Percentiles rank a stretch among this genome's conserved stretches.
These are phyloP conservation scores for Eimeria zaria DNA, from an alignment of 169 alveolate species.

Conservation along the genomic window DNA sequence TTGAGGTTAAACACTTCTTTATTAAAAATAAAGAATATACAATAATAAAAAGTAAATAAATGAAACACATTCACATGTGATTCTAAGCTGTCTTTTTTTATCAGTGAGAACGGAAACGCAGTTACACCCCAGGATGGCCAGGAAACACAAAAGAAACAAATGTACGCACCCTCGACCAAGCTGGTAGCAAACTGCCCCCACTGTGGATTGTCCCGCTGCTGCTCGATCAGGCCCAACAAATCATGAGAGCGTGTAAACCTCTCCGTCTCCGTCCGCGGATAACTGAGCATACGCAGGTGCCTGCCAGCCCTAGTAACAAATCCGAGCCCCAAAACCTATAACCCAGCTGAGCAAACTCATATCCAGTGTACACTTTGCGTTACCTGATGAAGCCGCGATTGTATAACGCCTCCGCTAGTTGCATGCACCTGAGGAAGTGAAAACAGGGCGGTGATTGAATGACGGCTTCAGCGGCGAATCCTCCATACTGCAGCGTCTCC, in stretches of 20 bases:
- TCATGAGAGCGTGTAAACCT: conserved; percentile 96
- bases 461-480: neutral
- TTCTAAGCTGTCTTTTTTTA: too few relatives aligned
- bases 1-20: too few relatives aligned
- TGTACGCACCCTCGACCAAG: conserved; percentile 84
- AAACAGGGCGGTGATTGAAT: neutral
- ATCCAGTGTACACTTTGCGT: neutral
- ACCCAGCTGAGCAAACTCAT: neutral
- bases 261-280: conserved; percentile 99
- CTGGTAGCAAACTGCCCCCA: conserved; percentile 97
- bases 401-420: conserved; percentile 98
- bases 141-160: neutral
- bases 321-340: neutral
- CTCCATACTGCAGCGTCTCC: neutral
- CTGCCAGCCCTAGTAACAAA: neutral
- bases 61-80: too few relatives aligned
- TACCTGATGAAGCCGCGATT: conserved; percentile 89
- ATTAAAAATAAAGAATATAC: too few relatives aligned
- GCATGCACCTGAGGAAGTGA: conserved; percentile 93
- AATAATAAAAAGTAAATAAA: too few relatives aligned
- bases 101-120: neutral
- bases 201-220: conserved; percentile 88
- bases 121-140: neutral
- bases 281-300: conserved; percentile 95
- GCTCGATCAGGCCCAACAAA: conserved; percentile 90